Percentiles rank a stretch among this genome's conserved stretches.
phyloP scores from a whole-genome alignment of 192 early-diverging fungal genomes.

The Rhizophagus prolifer region DNA sequence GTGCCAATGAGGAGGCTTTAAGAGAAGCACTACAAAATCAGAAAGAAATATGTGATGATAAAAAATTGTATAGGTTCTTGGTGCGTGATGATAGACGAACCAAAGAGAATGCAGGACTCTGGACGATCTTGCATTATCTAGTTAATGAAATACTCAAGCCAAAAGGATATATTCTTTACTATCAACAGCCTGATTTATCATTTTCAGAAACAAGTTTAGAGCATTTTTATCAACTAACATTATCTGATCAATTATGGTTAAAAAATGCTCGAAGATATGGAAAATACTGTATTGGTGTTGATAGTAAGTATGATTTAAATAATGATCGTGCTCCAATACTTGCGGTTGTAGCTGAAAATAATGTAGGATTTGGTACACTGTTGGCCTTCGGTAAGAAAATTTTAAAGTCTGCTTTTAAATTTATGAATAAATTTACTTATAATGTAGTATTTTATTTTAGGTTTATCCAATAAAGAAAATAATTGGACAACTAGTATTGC shows the following conservation, averaged over 20 bases:
- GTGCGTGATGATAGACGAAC: background rate
- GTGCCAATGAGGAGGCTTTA: too few species aligned
- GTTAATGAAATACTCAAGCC: background rate
- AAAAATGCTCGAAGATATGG: background rate
- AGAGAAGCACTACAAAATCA: too few species aligned
- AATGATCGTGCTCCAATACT: background rate
- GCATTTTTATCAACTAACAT: background rate
- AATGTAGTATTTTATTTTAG: background rate
- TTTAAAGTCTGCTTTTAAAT: background rate
- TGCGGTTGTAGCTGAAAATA: background rate
- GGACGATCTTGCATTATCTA: background rate
- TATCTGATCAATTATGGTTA: background rate
- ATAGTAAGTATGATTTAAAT: slow-evolving; percentile 15
- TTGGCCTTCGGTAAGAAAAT: slow-evolving; percentile 6
- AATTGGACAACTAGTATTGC: background rate
- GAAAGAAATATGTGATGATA: too few species aligned
- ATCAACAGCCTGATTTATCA: background rate
- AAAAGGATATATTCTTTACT: background rate
- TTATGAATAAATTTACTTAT: background rate
- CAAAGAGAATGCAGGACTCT: background rate
- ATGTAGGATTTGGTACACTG: background rate
- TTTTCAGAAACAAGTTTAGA: background rate
- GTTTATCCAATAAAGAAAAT: slow-evolving; percentile 5
- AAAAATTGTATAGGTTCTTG: too few species aligned
- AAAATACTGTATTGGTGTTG: background rate